Evolutionary conservation across 257 asterid species (phyloP), one percentile per base, ranked within the genome.

Genomic region (Primulina tabacum): DNA sequence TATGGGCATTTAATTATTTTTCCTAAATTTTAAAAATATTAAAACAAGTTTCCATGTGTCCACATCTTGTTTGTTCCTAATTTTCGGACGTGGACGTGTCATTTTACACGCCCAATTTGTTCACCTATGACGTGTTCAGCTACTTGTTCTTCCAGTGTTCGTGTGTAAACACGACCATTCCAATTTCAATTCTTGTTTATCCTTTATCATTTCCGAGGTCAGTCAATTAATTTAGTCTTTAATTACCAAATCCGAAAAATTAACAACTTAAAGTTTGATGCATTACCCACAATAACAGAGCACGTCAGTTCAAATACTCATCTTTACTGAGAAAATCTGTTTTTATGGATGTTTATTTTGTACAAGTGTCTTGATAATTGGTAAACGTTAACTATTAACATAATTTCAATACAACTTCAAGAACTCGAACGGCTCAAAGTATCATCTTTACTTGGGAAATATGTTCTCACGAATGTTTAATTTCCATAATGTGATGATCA

Each of bases 351-450:
- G 34, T 43, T 58, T 20, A 2, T 65, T 37, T 38, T 21, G 21
- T 32, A 7, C 50, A 53, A n/a, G 62, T 53, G 58, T 29, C 62
- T 67, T 52, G 47, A 28, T 16, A 52, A 67, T 30, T 53, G 71
- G 18, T 65, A 21, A 64, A 65, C 40, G 52, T 32, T 64, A 24
- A 62, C 58, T 65, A 55, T 30, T 62, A 76, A 68, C 71, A 62
- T 40, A 61, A 62, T 37, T 40, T 52, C 68, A 67, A 61, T 43
- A 71, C 60, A 29, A 6, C 63, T 52, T 24, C 47, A 60, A 70
- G 64, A 47, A 47, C 55, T 40, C 21, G 52, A 60, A 65, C 4
- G 17, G 35, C 66, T 43, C 67, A 64, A 55, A 73, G n/a, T 47
- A 47, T 7, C n/a, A 47, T 47, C n/a, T 12, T 50, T 50, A 50